phyloP scores from a whole-genome alignment of 2,329 filamentous ascomycete genomes.

The Zasmidium citrigriseum region DNA sequence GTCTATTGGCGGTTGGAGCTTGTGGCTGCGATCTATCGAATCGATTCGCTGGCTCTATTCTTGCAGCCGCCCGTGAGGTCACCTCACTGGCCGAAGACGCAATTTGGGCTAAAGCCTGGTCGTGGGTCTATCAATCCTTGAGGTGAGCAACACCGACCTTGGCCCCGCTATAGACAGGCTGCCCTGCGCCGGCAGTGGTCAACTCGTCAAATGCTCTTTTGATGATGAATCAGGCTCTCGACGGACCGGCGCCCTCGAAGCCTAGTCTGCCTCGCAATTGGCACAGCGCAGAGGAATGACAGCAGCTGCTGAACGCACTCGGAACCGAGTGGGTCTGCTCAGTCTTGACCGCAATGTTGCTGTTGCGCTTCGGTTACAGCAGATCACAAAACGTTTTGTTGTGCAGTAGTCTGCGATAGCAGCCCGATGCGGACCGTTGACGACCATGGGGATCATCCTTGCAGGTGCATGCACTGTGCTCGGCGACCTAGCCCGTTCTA shows the following conservation, averaged over 20 bases:
- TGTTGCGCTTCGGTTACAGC: conserved; percentile 20
- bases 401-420: conserved; percentile 26
- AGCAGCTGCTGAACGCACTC: conserved; percentile 10
- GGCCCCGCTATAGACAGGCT: neutral
- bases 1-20: conserved; percentile 25
- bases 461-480: conserved; percentile 19
- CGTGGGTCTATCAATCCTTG: conserved; percentile 10
- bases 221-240: conserved; percentile 17
- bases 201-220: conserved; percentile 11
- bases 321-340: conserved; percentile 14
- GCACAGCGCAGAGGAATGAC: conserved; percentile 5
- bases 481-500: conserved; percentile 2
- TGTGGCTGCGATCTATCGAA: conserved; percentile 30
- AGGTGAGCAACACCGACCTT: conserved; percentile 9
- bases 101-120: conserved; percentile 19
- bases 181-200: conserved; percentile 15
- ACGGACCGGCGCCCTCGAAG: conserved; percentile 11
- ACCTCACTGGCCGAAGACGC: conserved; percentile 25
- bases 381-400: conserved; percentile 22
- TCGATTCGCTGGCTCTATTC: conserved; percentile 24
- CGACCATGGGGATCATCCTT: conserved; percentile 22
- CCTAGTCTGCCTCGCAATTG: conserved; percentile 9
- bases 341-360: conserved; percentile 22
- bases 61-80: conserved; percentile 23
- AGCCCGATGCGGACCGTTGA: conserved; percentile 25